Evolutionary conservation across 768 basidiomycete species (phyloP).

Genomic region (Nidularia sp.): DNA sequence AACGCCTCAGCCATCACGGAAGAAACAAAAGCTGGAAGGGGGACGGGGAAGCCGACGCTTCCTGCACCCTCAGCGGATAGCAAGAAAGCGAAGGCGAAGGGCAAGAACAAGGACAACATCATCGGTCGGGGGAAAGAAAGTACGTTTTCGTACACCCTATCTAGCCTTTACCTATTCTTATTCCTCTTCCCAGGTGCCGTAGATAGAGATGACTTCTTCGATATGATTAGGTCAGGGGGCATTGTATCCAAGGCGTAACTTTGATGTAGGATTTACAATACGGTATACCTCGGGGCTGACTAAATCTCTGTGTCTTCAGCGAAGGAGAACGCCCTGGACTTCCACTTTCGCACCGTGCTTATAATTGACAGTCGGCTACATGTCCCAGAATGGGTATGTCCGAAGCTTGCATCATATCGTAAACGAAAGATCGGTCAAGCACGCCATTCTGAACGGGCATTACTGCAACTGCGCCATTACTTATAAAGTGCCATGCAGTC

Average conservation of each 20-base stretch:
- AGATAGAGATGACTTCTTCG: slow-evolving; percentile 73
- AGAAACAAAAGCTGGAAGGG: slow-evolving; percentile 56
- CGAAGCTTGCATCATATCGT: not conserved
- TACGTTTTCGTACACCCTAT: slow-evolving; percentile 25
- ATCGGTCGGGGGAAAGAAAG: slow-evolving; percentile 56
- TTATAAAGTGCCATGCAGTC: no score
- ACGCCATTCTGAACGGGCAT: slow-evolving; percentile 17
- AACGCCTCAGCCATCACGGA: slow-evolving; percentile 48
- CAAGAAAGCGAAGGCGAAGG: slow-evolving; percentile 46
- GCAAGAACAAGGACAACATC: slow-evolving; percentile 49
- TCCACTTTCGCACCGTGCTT: not conserved
- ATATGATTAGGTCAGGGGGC: slow-evolving; percentile 79
- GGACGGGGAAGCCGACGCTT: slow-evolving; percentile 70
- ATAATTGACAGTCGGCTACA: not conserved
- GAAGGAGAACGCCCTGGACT: not conserved
- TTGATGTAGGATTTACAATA: slow-evolving; percentile 11
- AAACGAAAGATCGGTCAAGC: slow-evolving; percentile 7
- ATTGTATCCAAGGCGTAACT: slow-evolving; percentile 66
- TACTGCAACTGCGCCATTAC: slow-evolving; percentile 1
- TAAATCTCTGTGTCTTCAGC: no score
- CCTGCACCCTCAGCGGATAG: slow-evolving; percentile 57
- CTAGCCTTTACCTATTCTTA: no score
- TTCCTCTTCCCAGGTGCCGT: slow-evolving; percentile 40
- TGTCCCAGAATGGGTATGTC: not conserved
- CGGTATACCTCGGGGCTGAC: no score